These are phyloP conservation scores for Ajuga reptans DNA, from an alignment of 305 asterid genomes.

Conservation along the genomic window DNA sequence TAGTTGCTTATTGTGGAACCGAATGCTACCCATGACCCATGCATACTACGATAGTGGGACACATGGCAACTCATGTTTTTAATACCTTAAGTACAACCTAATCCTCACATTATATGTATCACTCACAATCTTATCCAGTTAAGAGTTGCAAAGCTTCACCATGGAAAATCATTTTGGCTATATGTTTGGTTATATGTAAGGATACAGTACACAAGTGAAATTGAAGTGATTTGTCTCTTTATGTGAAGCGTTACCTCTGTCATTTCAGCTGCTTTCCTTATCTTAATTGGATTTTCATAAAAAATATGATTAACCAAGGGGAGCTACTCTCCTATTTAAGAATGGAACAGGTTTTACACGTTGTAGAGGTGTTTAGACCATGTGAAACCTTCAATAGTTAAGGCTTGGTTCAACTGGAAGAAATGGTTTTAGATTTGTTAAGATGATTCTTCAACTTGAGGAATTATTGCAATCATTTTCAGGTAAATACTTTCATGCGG, in stretches of 20 bases:
- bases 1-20: background rate
- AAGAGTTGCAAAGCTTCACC: background rate
- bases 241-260: background rate
- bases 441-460: slow-evolving; percentile 5
- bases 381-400: background rate
- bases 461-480: slow-evolving; percentile 23
- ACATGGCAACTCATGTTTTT: background rate
- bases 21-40: too few species aligned
- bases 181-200: background rate
- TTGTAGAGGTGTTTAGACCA: background rate
- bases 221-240: background rate
- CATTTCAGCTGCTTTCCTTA: background rate
- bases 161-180: background rate
- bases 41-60: background rate
- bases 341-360: background rate
- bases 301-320: background rate
- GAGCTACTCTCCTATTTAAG: background rate
- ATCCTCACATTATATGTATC: background rate
- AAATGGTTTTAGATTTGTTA: slow-evolving; percentile 12
- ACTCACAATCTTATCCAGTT: background rate
- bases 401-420: slow-evolving; percentile 5
- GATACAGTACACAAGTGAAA: background rate
- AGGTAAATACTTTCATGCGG: slow-evolving; percentile 59
- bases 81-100: background rate
- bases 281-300: background rate